Evolutionary conservation across 306 rosid species (phyloP).

Genomic region (Mimosa bimucronata): DNA sequence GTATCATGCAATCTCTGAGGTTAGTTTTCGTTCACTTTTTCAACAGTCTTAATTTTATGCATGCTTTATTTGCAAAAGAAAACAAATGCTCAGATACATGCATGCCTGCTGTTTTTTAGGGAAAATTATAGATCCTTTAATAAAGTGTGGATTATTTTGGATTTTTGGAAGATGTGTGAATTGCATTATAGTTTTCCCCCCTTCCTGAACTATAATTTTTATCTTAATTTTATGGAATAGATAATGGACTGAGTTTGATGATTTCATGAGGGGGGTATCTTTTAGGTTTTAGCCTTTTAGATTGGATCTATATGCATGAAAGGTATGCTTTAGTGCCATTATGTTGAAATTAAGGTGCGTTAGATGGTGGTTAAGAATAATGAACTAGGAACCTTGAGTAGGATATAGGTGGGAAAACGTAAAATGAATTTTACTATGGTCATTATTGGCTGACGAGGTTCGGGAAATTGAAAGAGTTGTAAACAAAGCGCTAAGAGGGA

Average conservation of each 20-base stretch:
- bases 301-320: neutral
- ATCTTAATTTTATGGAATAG: neutral
- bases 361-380: neutral
- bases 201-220: neutral
- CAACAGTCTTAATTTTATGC: conserved; percentile 8
- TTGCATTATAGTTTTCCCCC: neutral
- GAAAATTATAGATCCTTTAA: neutral
- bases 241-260: neutral
- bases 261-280: neutral
- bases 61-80: neutral
- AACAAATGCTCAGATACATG: neutral
- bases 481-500: neutral
- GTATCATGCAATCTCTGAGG: conserved; percentile 97
- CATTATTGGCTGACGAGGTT: conserved; percentile 5
- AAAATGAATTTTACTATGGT: neutral
- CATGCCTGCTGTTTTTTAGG: neutral
- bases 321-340: neutral
- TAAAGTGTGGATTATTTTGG: neutral
- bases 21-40: conserved; percentile 43
- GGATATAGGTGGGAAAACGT: neutral
- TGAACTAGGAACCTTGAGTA: neutral
- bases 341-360: neutral
- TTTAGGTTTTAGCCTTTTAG: conserved; percentile 1
- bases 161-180: conserved; percentile 1
- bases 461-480: neutral